Evolutionary conservation across 2,329 filamentous ascomycete species (phyloP).

Genomic region (Cladosporium sp.): DNA sequence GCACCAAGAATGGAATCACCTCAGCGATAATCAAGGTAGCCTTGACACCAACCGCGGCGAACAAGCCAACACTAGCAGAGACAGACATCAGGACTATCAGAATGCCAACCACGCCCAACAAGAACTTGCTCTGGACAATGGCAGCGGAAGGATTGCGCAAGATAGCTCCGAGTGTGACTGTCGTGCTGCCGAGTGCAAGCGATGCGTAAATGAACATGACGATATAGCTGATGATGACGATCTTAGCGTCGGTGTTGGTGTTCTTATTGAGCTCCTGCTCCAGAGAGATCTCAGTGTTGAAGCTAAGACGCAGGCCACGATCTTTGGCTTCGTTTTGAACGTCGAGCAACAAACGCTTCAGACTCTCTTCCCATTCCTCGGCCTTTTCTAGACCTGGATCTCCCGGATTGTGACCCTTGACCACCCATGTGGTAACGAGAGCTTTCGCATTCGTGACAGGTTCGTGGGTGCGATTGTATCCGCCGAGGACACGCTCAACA

Average conservation of each 20-base stretch:
- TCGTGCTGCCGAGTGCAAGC: conserved; percentile 83
- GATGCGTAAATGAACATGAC: conserved; percentile 99
- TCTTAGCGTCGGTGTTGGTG: conserved; percentile 96
- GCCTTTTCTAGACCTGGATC: conserved; percentile 66
- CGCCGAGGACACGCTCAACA: conserved; percentile 80
- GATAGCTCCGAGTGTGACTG: conserved; percentile 70
- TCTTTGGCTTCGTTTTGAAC: conserved; percentile 74
- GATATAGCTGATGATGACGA: conserved; percentile 91
- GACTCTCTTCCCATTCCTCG: conserved; percentile 81
- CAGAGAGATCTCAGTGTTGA: conserved; percentile 90
- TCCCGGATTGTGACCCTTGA: conserved; percentile 77
- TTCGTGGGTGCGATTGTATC: conserved; percentile 58
- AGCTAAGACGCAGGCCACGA: conserved; percentile 80
- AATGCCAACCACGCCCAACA: conserved; percentile 90
- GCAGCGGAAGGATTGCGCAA: conserved; percentile 77
- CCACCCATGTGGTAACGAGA: conserved; percentile 89
- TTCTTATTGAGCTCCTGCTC: conserved; percentile 97
- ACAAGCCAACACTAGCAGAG: conserved; percentile 87
- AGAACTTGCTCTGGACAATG: conserved; percentile 94
- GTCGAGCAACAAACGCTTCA: conserved; percentile 70
- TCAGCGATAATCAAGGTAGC: conserved; percentile 97
- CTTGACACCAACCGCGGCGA: conserved; percentile 86
- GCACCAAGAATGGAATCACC: conserved; percentile 93
- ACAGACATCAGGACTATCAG: conserved; percentile 97
- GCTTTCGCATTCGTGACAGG: conserved; percentile 68